A percentile compares a stretch with the other conserved stretches of the same genome.
Evolutionary conservation across 176 grass and related monocot genomes (phyloP).

Genomic region (Secale cereale): DNA sequence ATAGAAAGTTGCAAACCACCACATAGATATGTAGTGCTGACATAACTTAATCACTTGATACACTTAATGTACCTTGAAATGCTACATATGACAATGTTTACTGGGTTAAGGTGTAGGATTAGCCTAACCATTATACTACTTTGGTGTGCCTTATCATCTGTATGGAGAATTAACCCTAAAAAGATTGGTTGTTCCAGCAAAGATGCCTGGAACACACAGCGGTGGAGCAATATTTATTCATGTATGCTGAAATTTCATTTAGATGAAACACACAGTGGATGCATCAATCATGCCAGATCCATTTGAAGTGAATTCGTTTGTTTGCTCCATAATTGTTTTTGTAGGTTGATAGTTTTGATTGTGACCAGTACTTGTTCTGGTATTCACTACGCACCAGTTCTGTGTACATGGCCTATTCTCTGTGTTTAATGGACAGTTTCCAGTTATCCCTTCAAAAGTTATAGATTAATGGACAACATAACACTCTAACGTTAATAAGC

Average conservation of each 20-base stretch:
- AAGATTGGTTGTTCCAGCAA: neutral
- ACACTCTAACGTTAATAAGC: neutral
- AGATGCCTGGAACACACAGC: neutral
- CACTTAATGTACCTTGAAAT: neutral
- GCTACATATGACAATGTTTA: neutral
- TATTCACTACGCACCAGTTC: neutral
- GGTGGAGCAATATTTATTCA: neutral
- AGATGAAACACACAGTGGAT: neutral
- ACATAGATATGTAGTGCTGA: too few species aligned
- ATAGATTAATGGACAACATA: neutral
- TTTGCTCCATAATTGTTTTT: neutral
- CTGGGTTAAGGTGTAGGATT: neutral
- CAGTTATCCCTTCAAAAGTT: neutral
- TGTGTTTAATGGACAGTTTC: neutral
- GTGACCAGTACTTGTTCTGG: neutral
- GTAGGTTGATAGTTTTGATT: conserved; percentile 11
- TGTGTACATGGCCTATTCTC: neutral
- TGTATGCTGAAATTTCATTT: neutral
- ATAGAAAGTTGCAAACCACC: neutral
- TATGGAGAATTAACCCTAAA: neutral
- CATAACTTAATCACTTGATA: neutral
- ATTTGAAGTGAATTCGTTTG: neutral
- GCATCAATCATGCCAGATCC: neutral
- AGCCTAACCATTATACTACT: neutral
- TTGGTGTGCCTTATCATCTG: neutral